Conservation (phyloP, 2,329 filamentous ascomycete species). For the Diaporthe helianthi region DNA sequence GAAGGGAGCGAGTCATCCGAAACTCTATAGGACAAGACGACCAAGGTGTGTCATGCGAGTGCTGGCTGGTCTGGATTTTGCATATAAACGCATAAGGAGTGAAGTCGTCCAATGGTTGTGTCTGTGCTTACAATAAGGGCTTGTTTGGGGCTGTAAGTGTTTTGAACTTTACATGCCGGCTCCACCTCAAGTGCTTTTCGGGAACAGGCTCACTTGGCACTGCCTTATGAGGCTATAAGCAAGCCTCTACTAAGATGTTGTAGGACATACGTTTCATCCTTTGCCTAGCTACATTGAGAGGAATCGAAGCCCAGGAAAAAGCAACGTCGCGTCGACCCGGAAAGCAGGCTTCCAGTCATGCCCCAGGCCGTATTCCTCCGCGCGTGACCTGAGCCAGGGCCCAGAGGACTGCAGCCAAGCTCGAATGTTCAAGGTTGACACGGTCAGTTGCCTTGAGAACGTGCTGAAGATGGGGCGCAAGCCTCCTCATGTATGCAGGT, state of each 20-base stretch:
- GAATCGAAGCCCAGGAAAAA: not conserved
- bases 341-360: not conserved
- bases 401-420: not conserved
- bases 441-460: not conserved
- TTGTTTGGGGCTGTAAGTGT: slow-evolving; percentile 23
- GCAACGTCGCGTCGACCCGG: slow-evolving; percentile 8
- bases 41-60: not conserved
- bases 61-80: not conserved
- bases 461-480: not conserved
- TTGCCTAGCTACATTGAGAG: not conserved
- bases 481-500: not conserved
- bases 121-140: slow-evolving; percentile 18
- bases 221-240: slow-evolving; percentile 24
- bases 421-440: no score
- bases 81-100: not conserved
- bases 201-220: slow-evolving; percentile 8
- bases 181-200: not conserved
- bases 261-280: slow-evolving; percentile 19
- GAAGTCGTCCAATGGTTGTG: slow-evolving; percentile 11
- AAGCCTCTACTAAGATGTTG: slow-evolving; percentile 8
- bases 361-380: not conserved
- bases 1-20: slow-evolving; percentile 20
- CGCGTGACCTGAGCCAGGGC: not conserved
- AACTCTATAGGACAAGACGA: slow-evolving; percentile 15
- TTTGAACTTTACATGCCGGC: slow-evolving; percentile 27